Percentiles rank a stretch among this genome's conserved stretches.
Evolutionary conservation across 306 rosid species (phyloP).

Genomic region (Cyamopsis tetragonoloba): DNA sequence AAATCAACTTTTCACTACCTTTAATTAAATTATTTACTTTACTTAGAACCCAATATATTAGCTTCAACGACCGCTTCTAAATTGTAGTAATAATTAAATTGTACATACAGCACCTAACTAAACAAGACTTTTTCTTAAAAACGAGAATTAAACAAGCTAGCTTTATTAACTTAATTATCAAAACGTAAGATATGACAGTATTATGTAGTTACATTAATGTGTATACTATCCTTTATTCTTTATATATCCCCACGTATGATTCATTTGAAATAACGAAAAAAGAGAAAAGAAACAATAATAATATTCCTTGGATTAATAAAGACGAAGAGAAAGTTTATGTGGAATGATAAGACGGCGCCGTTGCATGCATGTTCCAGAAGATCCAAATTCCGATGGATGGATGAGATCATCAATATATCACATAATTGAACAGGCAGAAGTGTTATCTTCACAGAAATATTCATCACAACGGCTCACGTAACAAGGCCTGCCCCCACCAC

Average conservation of each 20-base stretch:
- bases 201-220: neutral
- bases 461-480: conserved; percentile 41
- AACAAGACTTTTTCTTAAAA: too few relatives aligned
- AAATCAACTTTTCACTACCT: neutral
- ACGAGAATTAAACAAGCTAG: too few relatives aligned
- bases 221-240: neutral
- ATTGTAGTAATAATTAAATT: too few relatives aligned
- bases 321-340: neutral
- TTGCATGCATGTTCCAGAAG: neutral
- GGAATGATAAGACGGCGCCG: neutral
- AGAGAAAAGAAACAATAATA: neutral
- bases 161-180: neutral
- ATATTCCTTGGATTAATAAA: neutral
- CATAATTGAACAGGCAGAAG: conserved; percentile 51
- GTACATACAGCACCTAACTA: too few relatives aligned
- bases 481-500: conserved; percentile 41
- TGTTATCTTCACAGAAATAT: conserved; percentile 46
- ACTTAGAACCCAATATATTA: neutral
- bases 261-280: neutral
- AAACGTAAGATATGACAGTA: neutral
- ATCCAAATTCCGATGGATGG: neutral
- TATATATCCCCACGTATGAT: neutral
- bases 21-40: too few relatives aligned
- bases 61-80: too few relatives aligned
- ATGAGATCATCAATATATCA: conserved; percentile 17